Conservation (phyloP, 108 stramenopile genomes). For the Fistulifera solaris region DNA sequence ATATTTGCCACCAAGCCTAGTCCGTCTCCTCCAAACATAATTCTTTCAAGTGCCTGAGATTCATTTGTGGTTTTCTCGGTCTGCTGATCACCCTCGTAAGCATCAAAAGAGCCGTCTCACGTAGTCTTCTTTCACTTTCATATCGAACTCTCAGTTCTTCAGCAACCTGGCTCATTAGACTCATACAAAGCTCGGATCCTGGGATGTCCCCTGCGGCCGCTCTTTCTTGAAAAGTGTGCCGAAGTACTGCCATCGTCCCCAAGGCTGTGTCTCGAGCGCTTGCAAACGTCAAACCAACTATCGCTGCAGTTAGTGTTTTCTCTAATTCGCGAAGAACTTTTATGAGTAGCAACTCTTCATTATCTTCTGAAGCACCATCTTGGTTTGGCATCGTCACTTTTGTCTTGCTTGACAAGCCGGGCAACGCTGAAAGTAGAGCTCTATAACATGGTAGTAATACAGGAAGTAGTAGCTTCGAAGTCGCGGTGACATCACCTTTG, state of each 20-base stretch:
- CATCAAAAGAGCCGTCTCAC: constrained; percentile 64
- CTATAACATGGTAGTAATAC: constrained; percentile 75
- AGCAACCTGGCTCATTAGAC: constrained; percentile 29
- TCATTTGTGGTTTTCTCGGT: constrained; percentile 29
- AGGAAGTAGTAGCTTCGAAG: constrained; percentile 64
- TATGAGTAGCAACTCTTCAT: constrained; percentile 24
- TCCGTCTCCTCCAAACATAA: constrained; percentile 55
- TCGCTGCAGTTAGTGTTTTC: constrained; percentile 54
- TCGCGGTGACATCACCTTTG: not conserved
- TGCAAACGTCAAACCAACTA: constrained; percentile 70
- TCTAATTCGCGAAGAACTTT: constrained; percentile 43
- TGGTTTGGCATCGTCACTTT: not conserved
- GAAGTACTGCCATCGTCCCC: constrained; percentile 43
- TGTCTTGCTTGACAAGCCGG: not conserved
- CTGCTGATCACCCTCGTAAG: constrained; percentile 39
- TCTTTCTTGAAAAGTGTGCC: constrained; percentile 32
- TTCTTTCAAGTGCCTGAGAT: constrained; percentile 50
- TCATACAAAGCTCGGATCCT: constrained; percentile 26
- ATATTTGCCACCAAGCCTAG: not conserved
- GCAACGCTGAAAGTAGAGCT: too few species aligned
- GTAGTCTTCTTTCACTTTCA: constrained; percentile 56
- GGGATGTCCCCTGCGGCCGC: not conserved
- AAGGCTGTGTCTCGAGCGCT: constrained; percentile 65
- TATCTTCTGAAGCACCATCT: not conserved
- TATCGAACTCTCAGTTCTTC: constrained; percentile 65